Percentiles rank a stretch among this genome's conserved stretches.
Evolutionary conservation across 2,329 filamentous ascomycete species (phyloP).

Genomic region (Microcyclospora tardicrescens): DNA sequence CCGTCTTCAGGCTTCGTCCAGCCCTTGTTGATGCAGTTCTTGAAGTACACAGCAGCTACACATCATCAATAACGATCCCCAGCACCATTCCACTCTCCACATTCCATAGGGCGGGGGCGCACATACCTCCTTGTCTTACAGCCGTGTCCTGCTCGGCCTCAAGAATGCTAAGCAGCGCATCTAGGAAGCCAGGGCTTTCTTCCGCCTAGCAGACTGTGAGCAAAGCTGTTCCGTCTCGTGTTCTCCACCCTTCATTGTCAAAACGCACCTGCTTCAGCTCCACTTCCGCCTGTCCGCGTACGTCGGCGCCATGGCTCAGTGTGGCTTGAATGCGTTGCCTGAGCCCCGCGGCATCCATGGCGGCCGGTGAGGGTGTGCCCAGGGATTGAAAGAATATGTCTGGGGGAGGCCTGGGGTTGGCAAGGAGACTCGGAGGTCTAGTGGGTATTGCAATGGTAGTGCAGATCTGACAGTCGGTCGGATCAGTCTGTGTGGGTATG

Average conservation of each 20-base stretch:
- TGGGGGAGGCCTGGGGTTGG: background rate
- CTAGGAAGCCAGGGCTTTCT: constrained; percentile 76
- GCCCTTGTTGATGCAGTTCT: constrained; percentile 88
- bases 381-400: background rate
- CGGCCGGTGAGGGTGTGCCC: constrained; percentile 2
- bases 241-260: background rate
- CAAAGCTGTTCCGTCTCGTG: background rate
- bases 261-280: constrained; percentile 70
- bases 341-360: constrained; percentile 63
- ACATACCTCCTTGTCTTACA: constrained; percentile 73
- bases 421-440: no score
- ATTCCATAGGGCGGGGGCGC: constrained; percentile 8
- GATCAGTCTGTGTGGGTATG: no score
- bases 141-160: constrained; percentile 75
- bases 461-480: no score
- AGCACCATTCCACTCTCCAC: background rate
- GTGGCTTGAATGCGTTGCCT: constrained; percentile 66
- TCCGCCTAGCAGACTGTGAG: constrained; percentile 53
- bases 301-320: constrained; percentile 60
- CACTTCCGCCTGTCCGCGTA: constrained; percentile 62
- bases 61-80: constrained; percentile 9
- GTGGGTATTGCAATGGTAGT: no score
- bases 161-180: constrained; percentile 80
- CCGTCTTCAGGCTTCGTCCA: constrained; percentile 67
- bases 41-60: constrained; percentile 88